phyloP scores from a whole-genome alignment of 2,329 filamentous ascomycete species.

The Bertia moriformis region DNA sequence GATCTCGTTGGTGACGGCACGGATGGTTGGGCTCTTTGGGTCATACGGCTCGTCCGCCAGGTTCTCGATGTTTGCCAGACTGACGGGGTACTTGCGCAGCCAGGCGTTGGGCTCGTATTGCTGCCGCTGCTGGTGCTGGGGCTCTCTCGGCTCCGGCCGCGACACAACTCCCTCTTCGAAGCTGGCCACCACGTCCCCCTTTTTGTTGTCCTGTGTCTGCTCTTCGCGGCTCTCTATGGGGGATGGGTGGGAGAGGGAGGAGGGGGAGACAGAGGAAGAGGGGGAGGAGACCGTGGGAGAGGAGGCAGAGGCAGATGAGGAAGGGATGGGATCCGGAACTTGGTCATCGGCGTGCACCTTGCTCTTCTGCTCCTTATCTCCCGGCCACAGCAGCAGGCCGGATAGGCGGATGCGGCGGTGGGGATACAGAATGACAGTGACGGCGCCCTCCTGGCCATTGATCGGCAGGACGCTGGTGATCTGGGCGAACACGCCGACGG shows the following conservation, averaged over 20 bases:
- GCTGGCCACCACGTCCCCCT: slow-evolving; percentile 89
- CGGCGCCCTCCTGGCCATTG: slow-evolving; percentile 65
- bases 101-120: slow-evolving; percentile 82
- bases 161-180: slow-evolving; percentile 69
- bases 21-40: slow-evolving; percentile 74
- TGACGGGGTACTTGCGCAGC: slow-evolving; percentile 79
- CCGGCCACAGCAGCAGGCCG: slow-evolving; percentile 62
- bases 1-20: slow-evolving; percentile 89
- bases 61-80: slow-evolving; percentile 90
- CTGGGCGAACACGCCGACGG: slow-evolving; percentile 92
- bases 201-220: slow-evolving; percentile 46
- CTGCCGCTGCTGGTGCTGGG: slow-evolving; percentile 22
- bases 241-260: too few species aligned
- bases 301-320: too few species aligned
- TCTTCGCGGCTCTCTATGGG: slow-evolving; percentile 31
- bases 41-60: slow-evolving; percentile 78
- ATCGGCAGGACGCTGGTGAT: slow-evolving; percentile 93
- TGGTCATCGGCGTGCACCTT: slow-evolving; percentile 30
- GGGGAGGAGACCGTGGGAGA: too few species aligned
- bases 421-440: slow-evolving; percentile 90
- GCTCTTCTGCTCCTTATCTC: slow-evolving; percentile 33
- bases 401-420: slow-evolving; percentile 88
- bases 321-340: slow-evolving; percentile 42
- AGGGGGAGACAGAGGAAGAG: too few species aligned
- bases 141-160: slow-evolving; percentile 45